Percentiles rank a stretch among this genome's conserved stretches.
Evolutionary conservation across 2,329 filamentous ascomycete genomes (phyloP).

Genomic region (Claviceps pazoutovae): DNA sequence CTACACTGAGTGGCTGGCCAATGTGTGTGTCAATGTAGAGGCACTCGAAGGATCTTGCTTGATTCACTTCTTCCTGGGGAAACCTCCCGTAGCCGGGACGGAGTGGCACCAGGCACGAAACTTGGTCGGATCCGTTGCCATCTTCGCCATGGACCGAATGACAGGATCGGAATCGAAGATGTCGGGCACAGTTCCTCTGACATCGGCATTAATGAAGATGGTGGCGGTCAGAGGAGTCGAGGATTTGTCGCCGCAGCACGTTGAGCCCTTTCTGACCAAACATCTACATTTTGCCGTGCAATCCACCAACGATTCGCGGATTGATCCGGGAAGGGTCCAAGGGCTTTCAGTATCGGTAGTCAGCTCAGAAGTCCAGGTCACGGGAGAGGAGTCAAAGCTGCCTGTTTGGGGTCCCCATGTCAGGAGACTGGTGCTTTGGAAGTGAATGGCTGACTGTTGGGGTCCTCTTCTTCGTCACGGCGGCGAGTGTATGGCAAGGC

Average conservation of each 20-base stretch:
- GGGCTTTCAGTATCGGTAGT: conserved; percentile 18
- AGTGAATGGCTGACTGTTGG: neutral
- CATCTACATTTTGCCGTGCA: conserved; percentile 22
- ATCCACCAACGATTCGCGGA: conserved; percentile 12
- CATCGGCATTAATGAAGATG: conserved; percentile 31
- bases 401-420: conserved; percentile 15
- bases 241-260: conserved; percentile 21
- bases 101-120: conserved; percentile 39
- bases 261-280: conserved; percentile 27
- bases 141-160: conserved; percentile 32
- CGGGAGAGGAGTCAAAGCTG: conserved; percentile 13
- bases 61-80: conserved; percentile 55
- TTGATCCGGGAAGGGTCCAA: conserved; percentile 13
- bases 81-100: conserved; percentile 27
- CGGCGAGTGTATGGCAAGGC: no score
- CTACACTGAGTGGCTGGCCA: conserved; percentile 55
- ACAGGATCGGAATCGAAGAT: conserved; percentile 22
- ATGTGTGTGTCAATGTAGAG: conserved; percentile 47
- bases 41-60: conserved; percentile 45
- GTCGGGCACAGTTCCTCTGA: conserved; percentile 38
- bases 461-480: neutral
- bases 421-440: conserved; percentile 14
- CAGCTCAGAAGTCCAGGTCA: conserved; percentile 16
- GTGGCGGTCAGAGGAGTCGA: conserved; percentile 22
- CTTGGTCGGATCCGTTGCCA: conserved; percentile 47